These are phyloP conservation scores for Ustilago loliicola DNA, from an alignment of 1,284 basidiomycete species.

Conservation along the genomic window DNA sequence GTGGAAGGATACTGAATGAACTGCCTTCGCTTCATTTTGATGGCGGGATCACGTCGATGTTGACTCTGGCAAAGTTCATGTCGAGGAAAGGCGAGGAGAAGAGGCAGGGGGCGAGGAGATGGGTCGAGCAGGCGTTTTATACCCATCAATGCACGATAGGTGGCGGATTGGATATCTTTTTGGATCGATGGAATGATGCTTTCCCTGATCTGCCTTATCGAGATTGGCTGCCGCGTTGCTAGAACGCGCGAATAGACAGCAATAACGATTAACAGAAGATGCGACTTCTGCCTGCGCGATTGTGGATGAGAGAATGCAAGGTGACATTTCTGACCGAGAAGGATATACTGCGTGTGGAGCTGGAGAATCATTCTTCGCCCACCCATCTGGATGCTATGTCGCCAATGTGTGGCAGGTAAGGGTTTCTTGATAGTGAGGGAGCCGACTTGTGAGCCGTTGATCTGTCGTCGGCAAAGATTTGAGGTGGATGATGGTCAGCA, in stretches of 20 bases:
- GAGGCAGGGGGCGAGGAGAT: slow-evolving; percentile 33
- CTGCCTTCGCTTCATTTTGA: slow-evolving; percentile 62
- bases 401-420: slow-evolving; percentile 53
- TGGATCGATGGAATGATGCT: slow-evolving; percentile 58
- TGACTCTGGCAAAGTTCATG: slow-evolving; percentile 39
- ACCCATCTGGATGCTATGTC: slow-evolving; percentile 59
- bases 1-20: slow-evolving; percentile 33
- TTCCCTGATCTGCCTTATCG: slow-evolving; percentile 43
- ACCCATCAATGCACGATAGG: slow-evolving; percentile 64
- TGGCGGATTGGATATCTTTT: slow-evolving; percentile 59
- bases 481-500: not conserved
- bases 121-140: slow-evolving; percentile 57
- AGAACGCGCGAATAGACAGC: not conserved
- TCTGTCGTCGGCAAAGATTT: slow-evolving; percentile 12
- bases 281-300: not conserved
- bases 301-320: not conserved
- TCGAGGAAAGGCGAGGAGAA: slow-evolving; percentile 17
- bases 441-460: slow-evolving; percentile 55
- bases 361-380: slow-evolving; percentile 41
- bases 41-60: slow-evolving; percentile 57
- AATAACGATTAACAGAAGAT: not conserved
- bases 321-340: not conserved
- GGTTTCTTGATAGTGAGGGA: slow-evolving; percentile 50
- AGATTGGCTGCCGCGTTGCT: slow-evolving; percentile 41
- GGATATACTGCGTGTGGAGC: not conserved